These are phyloP conservation scores for Aspergillus awamori DNA, from an alignment of 2,329 filamentous ascomycete genomes.

Conservation along the genomic window DNA sequence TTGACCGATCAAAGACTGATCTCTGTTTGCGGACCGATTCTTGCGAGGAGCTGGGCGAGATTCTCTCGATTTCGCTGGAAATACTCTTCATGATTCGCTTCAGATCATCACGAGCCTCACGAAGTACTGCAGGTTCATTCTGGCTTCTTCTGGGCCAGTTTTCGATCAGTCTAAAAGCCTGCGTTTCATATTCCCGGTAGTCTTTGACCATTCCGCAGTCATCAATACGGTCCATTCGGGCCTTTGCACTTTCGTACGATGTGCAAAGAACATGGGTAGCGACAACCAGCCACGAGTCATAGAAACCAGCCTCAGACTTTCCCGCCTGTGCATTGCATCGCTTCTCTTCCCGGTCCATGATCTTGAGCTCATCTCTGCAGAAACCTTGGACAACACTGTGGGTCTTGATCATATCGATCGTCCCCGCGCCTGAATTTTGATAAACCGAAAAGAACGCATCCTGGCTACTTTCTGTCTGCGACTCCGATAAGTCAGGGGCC, in stretches of 20 bases:
- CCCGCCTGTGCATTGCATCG: conserved; percentile 1
- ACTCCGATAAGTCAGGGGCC: conserved; percentile 36
- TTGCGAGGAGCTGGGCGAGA: conserved; percentile 48
- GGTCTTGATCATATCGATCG: conserved; percentile 51
- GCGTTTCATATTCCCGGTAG: conserved; percentile 52
- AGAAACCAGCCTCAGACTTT: conserved; percentile 36
- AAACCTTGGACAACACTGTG: conserved; percentile 54
- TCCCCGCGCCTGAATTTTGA: conserved; percentile 24
- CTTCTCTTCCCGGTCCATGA: conserved; percentile 35
- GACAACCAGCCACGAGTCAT: conserved; percentile 48
- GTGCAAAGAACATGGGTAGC: conserved; percentile 45
- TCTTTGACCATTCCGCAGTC: conserved; percentile 48
- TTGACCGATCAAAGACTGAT: conserved; percentile 52
- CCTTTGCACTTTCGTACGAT: conserved; percentile 47
- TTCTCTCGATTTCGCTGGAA: conserved; percentile 44
- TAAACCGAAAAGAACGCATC: conserved; percentile 38
- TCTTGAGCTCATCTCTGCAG: conserved; percentile 50
- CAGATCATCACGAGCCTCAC: conserved; percentile 40
- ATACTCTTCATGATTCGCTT: conserved; percentile 41
- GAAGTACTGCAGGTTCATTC: conserved; percentile 34
- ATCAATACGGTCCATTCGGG: conserved; percentile 42
- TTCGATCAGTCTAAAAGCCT: conserved; percentile 44
- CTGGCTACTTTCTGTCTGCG: conserved; percentile 39
- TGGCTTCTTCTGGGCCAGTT: conserved; percentile 42
- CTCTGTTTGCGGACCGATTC: conserved; percentile 40